Base-by-base conservation (phyloP, 2,329 filamentous ascomycete genomes). In the Epichloe sylvatica region DNA sequence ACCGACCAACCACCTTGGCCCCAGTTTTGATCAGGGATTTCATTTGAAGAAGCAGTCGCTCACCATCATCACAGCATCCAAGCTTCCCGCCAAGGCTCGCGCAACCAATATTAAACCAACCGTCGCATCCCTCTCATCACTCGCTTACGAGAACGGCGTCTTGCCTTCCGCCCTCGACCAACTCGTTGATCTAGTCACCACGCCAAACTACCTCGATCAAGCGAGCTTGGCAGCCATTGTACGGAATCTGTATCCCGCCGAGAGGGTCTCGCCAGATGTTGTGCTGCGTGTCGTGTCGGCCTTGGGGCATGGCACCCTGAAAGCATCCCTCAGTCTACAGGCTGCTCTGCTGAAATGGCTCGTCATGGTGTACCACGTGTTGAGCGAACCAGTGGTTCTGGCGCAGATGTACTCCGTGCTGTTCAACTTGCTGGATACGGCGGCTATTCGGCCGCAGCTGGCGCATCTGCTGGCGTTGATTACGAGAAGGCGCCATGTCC, bases 401-500 rank as follows among this genome's bases (percentile, higher is more conserved):
- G 81, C 81, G 5, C 81, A 80, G 53, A 70, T 84, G 2, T 94
- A 94, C 59, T 73, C 80, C 0, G 77, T 91, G 17, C 65, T 94
- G 4, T 94, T 94, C 62, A 86, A 86, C 54, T 70, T 91, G 55
- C 73, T 94, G 5, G 86, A 94, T 60, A 91, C 86, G 59, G 83
- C 86, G 46, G 84, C 80, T 51, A 77, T 89, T 52, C 76, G 85
- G 50, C 70, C 77, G 11, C 72, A 76, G 53, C 62, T 92, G 46
- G 90, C 86, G 60, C 86, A 94, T 66, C 65, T 94, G 36, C 71
- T 94, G 21, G 87, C 85, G 3, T 65, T 91, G 33, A 79, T 91
- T 44, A 94, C 88, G 43, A 74, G 86, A 50, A 80, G 88, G 50
- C 87, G 81, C 60, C 87, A 94, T 66, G 87, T 94, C 42, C 81